Base-by-base conservation (phyloP, 2,329 filamentous ascomycete genomes). In the Scedosporium aurantiacum region DNA sequence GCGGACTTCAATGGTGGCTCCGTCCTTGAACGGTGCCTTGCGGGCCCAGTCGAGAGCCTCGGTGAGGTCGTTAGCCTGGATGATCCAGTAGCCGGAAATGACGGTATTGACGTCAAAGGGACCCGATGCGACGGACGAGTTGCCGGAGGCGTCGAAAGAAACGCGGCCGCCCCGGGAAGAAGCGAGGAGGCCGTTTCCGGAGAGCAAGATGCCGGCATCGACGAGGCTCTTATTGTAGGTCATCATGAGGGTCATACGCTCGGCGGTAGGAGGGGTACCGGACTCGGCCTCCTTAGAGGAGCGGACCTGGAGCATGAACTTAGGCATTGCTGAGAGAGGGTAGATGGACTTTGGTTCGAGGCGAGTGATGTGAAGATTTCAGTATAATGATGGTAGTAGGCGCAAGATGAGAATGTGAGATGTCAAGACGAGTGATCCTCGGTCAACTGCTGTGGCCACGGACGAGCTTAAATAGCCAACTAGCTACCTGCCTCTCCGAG, bases 11-110 rank as follows among this genome's bases (percentile, higher is more conserved):
- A 69, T 60, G 6, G 71, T 58, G 56, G 68, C 67, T 1, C 67
- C 68, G 2, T 61, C 54, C 28, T 67, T 65, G 56, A 73, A 69
- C 0, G 67, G 68, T n/a, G 68, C 63, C 58, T 69, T 70, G 63
- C 67, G 67, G 0, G 70, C 70, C 71, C 70, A 73, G 7, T 27
- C 21, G 8, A 72, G 60, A 1, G 70, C 70, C 61, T 71, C 70
- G 4, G 72, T 66, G 5, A 65, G 64, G 18, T 68, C 64, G 58
- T 66, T 66, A 0, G 66, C 66, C 63, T 68, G 66, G 8, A 73
- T 60, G 21, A 73, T 65, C 71, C 70, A 73, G 67, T 66, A 72
- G 0, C 70, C 70, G 12, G 67, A 70, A 2, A 71, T 64, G 18
- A 70, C 66, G 2, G 59, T 56, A 60, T 69, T 66, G 18, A 70